Base-by-base conservation (phyloP, 441 rosid species). In the Populus hybrid region DNA sequence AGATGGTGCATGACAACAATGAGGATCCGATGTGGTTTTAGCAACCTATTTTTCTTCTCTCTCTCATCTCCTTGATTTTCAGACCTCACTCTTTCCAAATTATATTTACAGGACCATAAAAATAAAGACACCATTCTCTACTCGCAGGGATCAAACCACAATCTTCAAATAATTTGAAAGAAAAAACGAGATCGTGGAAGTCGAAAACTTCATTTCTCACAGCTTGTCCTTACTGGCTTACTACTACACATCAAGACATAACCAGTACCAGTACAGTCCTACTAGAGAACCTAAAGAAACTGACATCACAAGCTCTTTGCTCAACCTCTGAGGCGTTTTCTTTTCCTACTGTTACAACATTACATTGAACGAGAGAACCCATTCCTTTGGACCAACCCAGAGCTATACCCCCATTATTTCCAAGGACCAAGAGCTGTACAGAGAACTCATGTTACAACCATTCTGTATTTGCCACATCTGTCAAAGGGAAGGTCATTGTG, bases 371-470 rank as follows among this genome's bases (percentile, higher is more conserved):
- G 24, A 45, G 67, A 68, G 28, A 71, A 38, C 10, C 20, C 50
- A 26, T 36, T 11, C 28, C 20, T 10, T 9, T 20, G 45, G 18
- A 71, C 53, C 71, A 71, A 71, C 61, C 45, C 11, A 20, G 53
- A 78, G 23, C 24, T 64, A 42, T 16, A 35, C 69, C 63, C n/a
- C 74, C 31, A 36, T 74, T 63, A 69, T 83, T 65, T 71, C 80
- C 18, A 70, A 3, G 77, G 71, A 65, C 75, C 74, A 61, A 45
- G 64, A 79, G 72, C 84, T 84, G 76, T 86, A 86, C 82, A 86
- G 40, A 70, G 40, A 78, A 71, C 78, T 24, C 76, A 77, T 80
- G 38, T 35, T 69, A 75, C 85, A 69, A 81, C 59, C 75, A 73
- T 45, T 40, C 16, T 78, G 73, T 40, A 77, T 77, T 65, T 61